Evolutionary conservation across 2,329 filamentous ascomycete species (phyloP), one percentile per base, ranked within the genome.

Genomic region (Gaeumannomyces sp.): DNA sequence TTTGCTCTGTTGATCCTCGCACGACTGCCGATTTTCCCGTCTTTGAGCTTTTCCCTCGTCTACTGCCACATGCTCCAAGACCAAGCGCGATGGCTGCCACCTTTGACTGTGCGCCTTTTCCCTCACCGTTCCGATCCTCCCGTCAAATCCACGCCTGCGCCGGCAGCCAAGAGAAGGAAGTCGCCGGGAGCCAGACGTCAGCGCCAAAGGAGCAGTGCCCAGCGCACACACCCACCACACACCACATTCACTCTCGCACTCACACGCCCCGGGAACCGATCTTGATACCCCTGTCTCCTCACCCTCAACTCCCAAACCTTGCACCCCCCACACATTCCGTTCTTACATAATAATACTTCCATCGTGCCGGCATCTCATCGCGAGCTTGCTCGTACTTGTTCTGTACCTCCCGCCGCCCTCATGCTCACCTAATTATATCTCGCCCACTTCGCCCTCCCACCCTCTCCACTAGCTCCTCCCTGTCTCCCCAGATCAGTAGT

Each of bases 391-490:
- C 16, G 31, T 31, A 35, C 59, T n/a, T 60, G 29, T 13, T 35
- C 33, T 61, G 31, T 61, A 33, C 59, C 31, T 61, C 31, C 31
- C 59, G 22, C 59, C 25, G 33, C 35, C 33, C 45, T 61, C 33
- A 35, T 50, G 60, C 60, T 61, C 60, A 35, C 60, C 60, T 45
- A 35, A 61, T 61, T 31, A 61, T 61, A 61, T 61, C 29, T 61
- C 35, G 45, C 33, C 13, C 60, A 6, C n/a, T 22, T 14, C 10
- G n/a, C 33, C n/a, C 56, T 19, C 25, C 19, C 14, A 19, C 31
- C 56, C 56, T 29, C 56, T n/a, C 62, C 33, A 22, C 16, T 59
- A 31, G n/a, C 33, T 50, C 31, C 13, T 58, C 62, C 31, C 56
- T 31, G 53, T 59, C 38, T 50, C 45, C 45, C 45, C 22, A n/a